Percentiles rank a stretch among this genome's conserved stretches.
Conservation (phyloP, 257 asterid genomes). For the Solanum gandarillasii region DNA sequence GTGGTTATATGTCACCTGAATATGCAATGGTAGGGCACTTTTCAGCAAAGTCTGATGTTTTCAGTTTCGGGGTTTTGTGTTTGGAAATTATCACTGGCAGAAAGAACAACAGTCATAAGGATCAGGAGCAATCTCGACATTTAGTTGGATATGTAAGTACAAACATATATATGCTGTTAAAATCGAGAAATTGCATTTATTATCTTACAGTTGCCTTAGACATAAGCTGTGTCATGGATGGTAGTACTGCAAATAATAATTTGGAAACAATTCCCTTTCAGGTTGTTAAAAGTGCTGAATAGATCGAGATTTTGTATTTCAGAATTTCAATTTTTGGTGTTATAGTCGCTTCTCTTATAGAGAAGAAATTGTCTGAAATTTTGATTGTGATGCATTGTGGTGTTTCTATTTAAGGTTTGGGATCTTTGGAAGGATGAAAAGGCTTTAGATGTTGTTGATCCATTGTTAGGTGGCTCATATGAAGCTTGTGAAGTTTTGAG, state of each 20-base stretch:
- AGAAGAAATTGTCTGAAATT: not conserved
- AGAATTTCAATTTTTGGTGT: not conserved
- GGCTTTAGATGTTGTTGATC: slow-evolving; percentile 14
- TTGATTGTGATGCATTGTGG: not conserved
- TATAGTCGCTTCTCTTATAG: not conserved
- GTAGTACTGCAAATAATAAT: not conserved
- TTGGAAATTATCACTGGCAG: slow-evolving; percentile 19
- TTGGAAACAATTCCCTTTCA: not conserved
- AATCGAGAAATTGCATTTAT: not conserved
- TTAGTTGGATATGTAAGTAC: slow-evolving; percentile 21
- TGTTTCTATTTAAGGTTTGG: slow-evolving; percentile 12
- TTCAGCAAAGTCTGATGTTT: slow-evolving; percentile 22
- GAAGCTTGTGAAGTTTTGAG: slow-evolving; percentile 5
- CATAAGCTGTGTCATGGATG: not conserved
- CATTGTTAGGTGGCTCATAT: not conserved
- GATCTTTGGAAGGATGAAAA: slow-evolving; percentile 21
- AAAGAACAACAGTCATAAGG: slow-evolving; percentile 6
- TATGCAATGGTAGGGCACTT: slow-evolving; percentile 31
- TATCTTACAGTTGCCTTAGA: not conserved
- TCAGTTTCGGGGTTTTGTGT: slow-evolving; percentile 19
- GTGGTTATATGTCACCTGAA: slow-evolving; percentile 39
- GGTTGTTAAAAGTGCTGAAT: not conserved
- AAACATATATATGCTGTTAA: not conserved
- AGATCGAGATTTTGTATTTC: not conserved
- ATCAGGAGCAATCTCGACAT: not conserved